A percentile compares a stretch with the other conserved stretches of the same genome.
phyloP scores from a whole-genome alignment of 768 basidiomycete genomes.

The Pulveroboletus sp. region DNA sequence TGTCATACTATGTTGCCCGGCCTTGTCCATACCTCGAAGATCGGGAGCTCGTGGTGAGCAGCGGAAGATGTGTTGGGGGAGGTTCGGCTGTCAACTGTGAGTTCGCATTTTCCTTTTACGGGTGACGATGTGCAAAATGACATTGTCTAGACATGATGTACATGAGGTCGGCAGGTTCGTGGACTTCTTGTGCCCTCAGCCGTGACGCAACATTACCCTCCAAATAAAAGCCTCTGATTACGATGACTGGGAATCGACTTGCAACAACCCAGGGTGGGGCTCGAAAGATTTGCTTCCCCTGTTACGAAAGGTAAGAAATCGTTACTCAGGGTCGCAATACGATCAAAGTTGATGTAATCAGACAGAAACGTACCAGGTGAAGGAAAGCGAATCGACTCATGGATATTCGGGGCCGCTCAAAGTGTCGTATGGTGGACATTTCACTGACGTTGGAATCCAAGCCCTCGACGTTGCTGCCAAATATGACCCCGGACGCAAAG shows the following conservation, averaged over 20 bases:
- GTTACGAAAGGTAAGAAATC: conserved; percentile 18
- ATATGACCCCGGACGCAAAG: conserved; percentile 45
- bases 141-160: conserved; percentile 46
- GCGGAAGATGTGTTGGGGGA: conserved; percentile 30
- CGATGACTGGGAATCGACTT: conserved; percentile 27
- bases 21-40: conserved; percentile 15
- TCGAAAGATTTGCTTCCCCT: conserved; percentile 26
- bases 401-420: conserved; percentile 23
- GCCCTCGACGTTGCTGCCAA: conserved; percentile 43
- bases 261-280: conserved; percentile 22
- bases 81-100: no score
- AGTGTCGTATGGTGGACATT: conserved; percentile 26
- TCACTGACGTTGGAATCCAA: conserved; percentile 41
- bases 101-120: no score
- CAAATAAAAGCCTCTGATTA: conserved; percentile 46
- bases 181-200: background rate
- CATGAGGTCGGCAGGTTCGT: conserved; percentile 43
- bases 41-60: conserved; percentile 16
- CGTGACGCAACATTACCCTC: background rate
- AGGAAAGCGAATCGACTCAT: conserved; percentile 13
- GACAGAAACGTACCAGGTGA: conserved; percentile 22
- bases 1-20: conserved; percentile 15
- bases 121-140: no score
- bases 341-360: background rate
- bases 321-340: no score